Evolutionary conservation across 345 rosid species (phyloP).

Genomic region (Pugionium cornutum): DNA sequence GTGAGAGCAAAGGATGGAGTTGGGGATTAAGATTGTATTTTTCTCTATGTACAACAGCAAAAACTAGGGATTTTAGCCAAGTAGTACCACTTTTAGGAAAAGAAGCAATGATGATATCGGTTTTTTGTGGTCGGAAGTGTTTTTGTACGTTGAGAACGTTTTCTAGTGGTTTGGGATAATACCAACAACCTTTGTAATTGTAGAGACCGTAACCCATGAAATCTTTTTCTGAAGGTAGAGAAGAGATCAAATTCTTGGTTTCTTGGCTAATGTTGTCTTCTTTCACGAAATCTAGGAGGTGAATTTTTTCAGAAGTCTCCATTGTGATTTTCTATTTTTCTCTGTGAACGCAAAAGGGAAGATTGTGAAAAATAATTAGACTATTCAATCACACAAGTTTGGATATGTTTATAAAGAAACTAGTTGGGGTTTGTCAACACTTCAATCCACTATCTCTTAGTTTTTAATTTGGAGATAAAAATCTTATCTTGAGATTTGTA

Average conservation of each 20-base stretch:
- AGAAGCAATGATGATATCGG: constrained; percentile 54
- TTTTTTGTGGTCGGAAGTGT: constrained; percentile 46
- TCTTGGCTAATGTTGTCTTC: constrained; percentile 43
- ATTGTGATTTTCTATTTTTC: background rate
- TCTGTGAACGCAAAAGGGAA: background rate
- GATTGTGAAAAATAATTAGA: background rate
- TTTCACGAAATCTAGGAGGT: constrained; percentile 42
- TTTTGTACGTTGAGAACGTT: constrained; percentile 38
- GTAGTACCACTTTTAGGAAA: constrained; percentile 69
- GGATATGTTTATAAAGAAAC: no score
- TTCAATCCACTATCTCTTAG: background rate
- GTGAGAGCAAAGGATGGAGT: constrained; percentile 53
- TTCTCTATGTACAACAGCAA: constrained; percentile 48
- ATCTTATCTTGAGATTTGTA: no score
- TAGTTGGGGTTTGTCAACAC: background rate
- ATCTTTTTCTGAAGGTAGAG: constrained; percentile 47
- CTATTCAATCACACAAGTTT: background rate
- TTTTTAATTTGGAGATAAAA: no score
- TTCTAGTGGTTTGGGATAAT: constrained; percentile 34
- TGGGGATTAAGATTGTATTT: constrained; percentile 13
- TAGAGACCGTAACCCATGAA: constrained; percentile 43
- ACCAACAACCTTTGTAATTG: constrained; percentile 63
- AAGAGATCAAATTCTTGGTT: constrained; percentile 40
- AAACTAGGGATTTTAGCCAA: constrained; percentile 59
- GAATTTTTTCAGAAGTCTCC: constrained; percentile 18